Conservation (phyloP, 805 yeast genomes). For the Pichia eremophila region DNA sequence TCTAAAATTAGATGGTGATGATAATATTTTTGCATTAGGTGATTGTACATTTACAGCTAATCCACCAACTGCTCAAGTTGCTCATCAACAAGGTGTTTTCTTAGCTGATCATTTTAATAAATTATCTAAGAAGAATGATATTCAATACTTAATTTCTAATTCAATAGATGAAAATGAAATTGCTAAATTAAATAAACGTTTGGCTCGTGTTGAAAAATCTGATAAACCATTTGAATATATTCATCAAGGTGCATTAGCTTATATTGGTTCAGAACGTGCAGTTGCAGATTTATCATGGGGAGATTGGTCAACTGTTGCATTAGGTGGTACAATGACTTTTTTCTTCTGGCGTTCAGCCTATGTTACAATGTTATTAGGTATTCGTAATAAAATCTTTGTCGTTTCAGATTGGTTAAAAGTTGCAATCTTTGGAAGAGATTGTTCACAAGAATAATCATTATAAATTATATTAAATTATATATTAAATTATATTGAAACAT, state of each 20-base stretch:
- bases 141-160: conserved; percentile 35
- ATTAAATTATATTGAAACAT: neutral
- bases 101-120: conserved; percentile 65
- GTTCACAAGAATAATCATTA: conserved; percentile 53
- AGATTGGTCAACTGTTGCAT: conserved; percentile 67
- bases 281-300: conserved; percentile 83
- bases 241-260: conserved; percentile 90
- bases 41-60: conserved; percentile 88
- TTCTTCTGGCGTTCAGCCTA: conserved; percentile 94
- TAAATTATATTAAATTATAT: neutral
- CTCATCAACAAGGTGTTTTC: conserved; percentile 85
- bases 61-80: conserved; percentile 97
- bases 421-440: conserved; percentile 85
- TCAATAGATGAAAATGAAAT: conserved; percentile 31
- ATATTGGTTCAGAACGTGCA: conserved; percentile 88
- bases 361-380: conserved; percentile 82
- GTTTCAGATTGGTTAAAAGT: conserved; percentile 85
- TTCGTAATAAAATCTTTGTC: conserved; percentile 81
- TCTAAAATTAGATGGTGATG: conserved; percentile 75
- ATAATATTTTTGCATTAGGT: conserved; percentile 77
- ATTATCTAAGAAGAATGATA: conserved; percentile 50
- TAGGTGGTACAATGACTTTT: conserved; percentile 82
- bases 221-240: conserved; percentile 63
- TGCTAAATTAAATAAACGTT: conserved; percentile 29
- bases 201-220: conserved; percentile 31